These are phyloP conservation scores for Ceratobasidium theobromae DNA, from an alignment of 1,284 basidiomycete genomes.

Conservation along the genomic window DNA sequence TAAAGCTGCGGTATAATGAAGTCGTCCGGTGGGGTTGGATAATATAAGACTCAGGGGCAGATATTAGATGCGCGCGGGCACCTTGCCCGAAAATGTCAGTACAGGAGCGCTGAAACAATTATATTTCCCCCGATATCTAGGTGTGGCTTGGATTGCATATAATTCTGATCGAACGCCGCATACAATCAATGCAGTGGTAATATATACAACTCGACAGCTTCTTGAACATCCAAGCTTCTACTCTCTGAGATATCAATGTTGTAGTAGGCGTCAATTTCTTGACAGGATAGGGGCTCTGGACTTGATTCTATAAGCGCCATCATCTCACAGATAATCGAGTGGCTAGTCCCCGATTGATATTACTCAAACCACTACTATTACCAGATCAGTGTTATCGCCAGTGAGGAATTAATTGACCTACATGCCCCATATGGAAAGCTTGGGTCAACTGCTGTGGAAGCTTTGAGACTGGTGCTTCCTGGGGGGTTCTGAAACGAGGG, in stretches of 20 bases:
- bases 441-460: not conserved
- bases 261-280: no score
- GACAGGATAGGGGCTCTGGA: no score
- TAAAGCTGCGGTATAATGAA: not conserved
- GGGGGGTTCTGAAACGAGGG: not conserved
- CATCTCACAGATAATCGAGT: no score
- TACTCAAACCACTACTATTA: not conserved
- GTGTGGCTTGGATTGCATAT: no score
- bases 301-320: no score
- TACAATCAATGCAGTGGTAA: not conserved
- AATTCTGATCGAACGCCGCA: not conserved
- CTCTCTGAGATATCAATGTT: no score
- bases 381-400: not conserved
- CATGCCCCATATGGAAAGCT: not conserved
- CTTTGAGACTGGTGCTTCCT: not conserved
- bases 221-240: no score
- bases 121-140: not conserved
- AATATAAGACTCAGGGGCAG: not conserved
- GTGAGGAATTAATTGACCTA: not conserved
- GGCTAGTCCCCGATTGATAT: not conserved
- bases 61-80: not conserved
- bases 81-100: no score
- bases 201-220: not conserved
- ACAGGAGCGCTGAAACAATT: not conserved
- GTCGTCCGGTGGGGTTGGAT: not conserved